Percentiles rank a stretch among this genome's conserved stretches.
phyloP scores from a whole-genome alignment of 306 rosid genomes.

The Fragaria vesca region DNA sequence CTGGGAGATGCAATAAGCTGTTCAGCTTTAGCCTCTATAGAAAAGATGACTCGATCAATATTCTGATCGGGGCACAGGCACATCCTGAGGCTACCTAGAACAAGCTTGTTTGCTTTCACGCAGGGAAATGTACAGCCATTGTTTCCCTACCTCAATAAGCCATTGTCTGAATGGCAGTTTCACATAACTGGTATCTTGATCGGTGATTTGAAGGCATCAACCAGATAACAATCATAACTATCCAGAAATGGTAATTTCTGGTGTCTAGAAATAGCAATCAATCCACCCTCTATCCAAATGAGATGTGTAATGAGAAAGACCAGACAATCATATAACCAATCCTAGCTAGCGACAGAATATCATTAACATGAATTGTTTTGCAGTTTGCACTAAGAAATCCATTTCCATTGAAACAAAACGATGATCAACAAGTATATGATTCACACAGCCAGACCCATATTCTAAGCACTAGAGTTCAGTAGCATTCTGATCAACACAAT shows the following conservation, averaged over 20 bases:
- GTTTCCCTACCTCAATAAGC: not conserved
- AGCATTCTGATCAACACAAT: conserved; percentile 1
- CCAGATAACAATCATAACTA: not conserved
- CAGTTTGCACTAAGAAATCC: not conserved
- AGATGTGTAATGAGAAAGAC: not conserved
- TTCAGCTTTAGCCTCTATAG: not conserved
- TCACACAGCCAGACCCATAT: not conserved
- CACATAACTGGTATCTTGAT: not conserved
- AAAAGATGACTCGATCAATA: not conserved
- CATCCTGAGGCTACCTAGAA: not conserved
- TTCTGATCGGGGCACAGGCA: not conserved
- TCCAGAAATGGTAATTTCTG: not conserved
- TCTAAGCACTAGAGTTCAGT: not conserved
- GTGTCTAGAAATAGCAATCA: not conserved
- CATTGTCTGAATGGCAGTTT: not conserved
- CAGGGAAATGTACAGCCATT: not conserved
- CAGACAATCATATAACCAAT: not conserved
- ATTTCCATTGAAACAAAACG: not conserved
- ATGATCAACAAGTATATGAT: not conserved
- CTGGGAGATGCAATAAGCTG: not conserved
- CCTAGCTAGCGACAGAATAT: not conserved
- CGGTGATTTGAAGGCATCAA: not conserved
- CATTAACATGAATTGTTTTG: not conserved
- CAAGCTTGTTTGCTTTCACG: not conserved
- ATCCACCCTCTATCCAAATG: not conserved